phyloP scores from a whole-genome alignment of 306 rosid genomes.

The Rosa rugosa region DNA sequence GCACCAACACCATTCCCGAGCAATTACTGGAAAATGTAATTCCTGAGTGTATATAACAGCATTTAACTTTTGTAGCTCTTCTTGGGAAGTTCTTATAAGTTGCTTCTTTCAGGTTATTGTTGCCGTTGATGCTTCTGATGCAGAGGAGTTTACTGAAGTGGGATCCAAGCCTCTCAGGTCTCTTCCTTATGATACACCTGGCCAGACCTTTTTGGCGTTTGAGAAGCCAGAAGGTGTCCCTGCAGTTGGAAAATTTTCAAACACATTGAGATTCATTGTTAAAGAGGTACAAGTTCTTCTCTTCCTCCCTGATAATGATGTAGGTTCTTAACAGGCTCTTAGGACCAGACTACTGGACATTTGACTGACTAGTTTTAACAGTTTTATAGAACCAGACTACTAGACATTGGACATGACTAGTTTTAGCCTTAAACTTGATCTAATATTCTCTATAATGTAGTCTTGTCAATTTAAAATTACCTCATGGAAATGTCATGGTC shows the following conservation, averaged over 20 bases:
- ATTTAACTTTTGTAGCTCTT: constrained; percentile 13
- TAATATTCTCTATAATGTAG: neutral
- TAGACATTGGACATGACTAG: neutral
- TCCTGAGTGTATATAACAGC: constrained; percentile 10
- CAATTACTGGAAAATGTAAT: constrained; percentile 89
- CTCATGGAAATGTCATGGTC: neutral
- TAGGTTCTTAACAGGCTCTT: neutral
- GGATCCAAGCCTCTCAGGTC: constrained; percentile 79
- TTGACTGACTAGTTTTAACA: neutral
- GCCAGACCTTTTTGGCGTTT: constrained; percentile 83
- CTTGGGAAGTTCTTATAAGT: constrained; percentile 24
- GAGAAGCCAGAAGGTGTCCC: constrained; percentile 85
- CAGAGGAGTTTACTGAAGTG: constrained; percentile 79
- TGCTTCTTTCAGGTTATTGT: constrained; percentile 62
- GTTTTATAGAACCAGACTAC: neutral
- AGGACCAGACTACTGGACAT: neutral
- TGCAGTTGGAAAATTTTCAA: constrained; percentile 79
- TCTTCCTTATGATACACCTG: constrained; percentile 96
- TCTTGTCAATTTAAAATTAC: neutral
- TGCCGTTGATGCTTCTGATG: constrained; percentile 83
- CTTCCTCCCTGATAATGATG: neutral
- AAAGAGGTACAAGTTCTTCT: constrained; percentile 67
- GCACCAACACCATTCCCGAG: constrained; percentile 95
- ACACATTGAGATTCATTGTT: constrained; percentile 70
- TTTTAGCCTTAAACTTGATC: neutral